These are phyloP conservation scores for Sporothrix globosa DNA, from an alignment of 2,329 filamentous ascomycete genomes.

Conservation along the genomic window DNA sequence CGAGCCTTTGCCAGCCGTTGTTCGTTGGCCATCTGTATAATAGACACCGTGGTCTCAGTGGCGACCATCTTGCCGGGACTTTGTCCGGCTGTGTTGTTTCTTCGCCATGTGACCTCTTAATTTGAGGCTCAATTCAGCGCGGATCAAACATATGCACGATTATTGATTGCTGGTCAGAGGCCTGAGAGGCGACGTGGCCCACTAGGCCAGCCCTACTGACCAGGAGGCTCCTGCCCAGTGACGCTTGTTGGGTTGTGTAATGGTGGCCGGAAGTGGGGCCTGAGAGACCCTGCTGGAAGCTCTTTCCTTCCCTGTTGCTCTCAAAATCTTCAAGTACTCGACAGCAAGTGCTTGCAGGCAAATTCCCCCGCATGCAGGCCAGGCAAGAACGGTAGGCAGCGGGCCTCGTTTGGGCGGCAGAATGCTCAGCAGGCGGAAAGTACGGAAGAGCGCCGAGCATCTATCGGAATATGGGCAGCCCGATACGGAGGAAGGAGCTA, in stretches of 20 bases:
- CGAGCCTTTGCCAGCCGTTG: neutral
- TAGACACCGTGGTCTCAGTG: constrained; percentile 24
- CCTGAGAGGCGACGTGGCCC: neutral
- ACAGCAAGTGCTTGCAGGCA: constrained; percentile 4
- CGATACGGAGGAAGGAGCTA: constrained; percentile 15
- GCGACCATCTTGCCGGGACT: neutral
- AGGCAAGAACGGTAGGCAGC: neutral
- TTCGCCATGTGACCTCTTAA: constrained; percentile 18
- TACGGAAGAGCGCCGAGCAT: neutral
- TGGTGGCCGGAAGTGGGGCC: constrained; percentile 14
- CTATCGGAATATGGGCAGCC: neutral
- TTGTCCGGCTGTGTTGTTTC: neutral
- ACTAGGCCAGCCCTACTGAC: neutral
- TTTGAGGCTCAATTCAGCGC: constrained; percentile 13
- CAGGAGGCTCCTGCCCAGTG: neutral
- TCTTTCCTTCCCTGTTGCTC: neutral
- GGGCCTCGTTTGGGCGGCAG: constrained; percentile 3
- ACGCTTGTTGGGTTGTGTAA: neutral
- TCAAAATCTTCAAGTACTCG: neutral
- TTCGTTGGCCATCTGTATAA: neutral
- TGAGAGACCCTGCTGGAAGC: neutral
- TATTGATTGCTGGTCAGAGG: neutral
- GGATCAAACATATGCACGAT: constrained; percentile 19
- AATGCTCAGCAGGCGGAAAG: constrained; percentile 10
- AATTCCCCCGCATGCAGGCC: neutral